Evolutionary conservation across 305 asterid genomes (phyloP).

Genomic region (Fraxinus latifolia): DNA sequence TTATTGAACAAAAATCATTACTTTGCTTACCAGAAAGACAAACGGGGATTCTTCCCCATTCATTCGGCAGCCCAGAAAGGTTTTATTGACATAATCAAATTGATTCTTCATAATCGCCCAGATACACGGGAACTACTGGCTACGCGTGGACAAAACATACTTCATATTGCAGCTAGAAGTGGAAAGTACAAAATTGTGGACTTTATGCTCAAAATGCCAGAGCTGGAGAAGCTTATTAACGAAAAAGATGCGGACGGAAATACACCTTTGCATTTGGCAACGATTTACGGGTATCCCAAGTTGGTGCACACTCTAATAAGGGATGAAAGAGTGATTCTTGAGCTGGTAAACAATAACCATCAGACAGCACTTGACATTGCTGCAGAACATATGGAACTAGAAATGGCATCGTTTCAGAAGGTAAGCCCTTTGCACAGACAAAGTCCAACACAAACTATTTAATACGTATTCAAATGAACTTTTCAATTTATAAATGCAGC

Average conservation of each 20-base stretch:
- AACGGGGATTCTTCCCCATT: constrained; percentile 38
- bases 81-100: constrained; percentile 27
- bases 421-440: constrained; percentile 21
- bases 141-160: constrained; percentile 38
- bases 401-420: constrained; percentile 37
- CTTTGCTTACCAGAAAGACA: constrained; percentile 42
- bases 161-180: constrained; percentile 47
- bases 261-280: constrained; percentile 51
- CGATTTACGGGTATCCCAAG: constrained; percentile 41
- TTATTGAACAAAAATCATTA: constrained; percentile 31
- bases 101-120: constrained; percentile 43
- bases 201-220: constrained; percentile 40
- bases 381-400: constrained; percentile 40
- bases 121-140: constrained; percentile 46
- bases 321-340: constrained; percentile 32
- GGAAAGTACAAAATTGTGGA: constrained; percentile 38
- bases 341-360: constrained; percentile 36
- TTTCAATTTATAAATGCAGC: constrained; percentile 26
- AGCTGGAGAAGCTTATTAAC: constrained; percentile 41
- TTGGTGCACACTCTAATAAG: constrained; percentile 32
- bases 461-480: neutral
- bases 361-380: constrained; percentile 51
- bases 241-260: constrained; percentile 48
- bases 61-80: constrained; percentile 45
- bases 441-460: neutral